Evolutionary conservation across 768 basidiomycete genomes (phyloP), one percentile per base, ranked within the genome.

Genomic region (Lentinula detonsa): DNA sequence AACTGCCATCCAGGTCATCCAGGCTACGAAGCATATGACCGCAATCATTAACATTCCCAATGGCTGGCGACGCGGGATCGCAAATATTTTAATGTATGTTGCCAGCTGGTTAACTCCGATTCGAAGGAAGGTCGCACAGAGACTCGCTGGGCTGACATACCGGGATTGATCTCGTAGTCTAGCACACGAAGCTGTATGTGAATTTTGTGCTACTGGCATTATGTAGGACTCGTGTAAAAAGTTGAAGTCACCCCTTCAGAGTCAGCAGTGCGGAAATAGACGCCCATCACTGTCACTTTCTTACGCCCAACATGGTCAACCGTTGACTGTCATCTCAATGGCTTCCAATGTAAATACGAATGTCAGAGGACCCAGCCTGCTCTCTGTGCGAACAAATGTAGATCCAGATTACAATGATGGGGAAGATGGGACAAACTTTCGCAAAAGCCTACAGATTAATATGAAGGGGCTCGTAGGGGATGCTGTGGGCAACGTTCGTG

Each of bases 391-490:
- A 28, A 28, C 28, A 28, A 28, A 28, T 28, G 40, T 15, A 43
- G 11, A 21, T 40, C 55, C 3, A 4, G 9, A 9, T 35, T 23
- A 34, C 34, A 18, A 33, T 42, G 39, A 28, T 16, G 0, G 11
- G 11, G 86, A 89, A 62, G 85, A 90, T 66, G 79, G 81, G 8
- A 78, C 80, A 16, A 86, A 84, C 64, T 79, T 89, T 65, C 75
- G 75, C 56, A 74, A 79, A 55, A 85, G 80, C 61, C 70, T 90
- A 62, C 81, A 89, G 69, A 91, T 92, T 62, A 86, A 90, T 64
- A 90, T 92, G 85, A 89, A 90, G 68, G 81, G 76, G 35, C 75
- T 91, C 40, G 86, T 92, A 4, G 90, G 90, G 2, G 89, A 90
- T 70, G 90, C 90, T 28, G 89, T 93, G 1, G 90, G 91, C 8